A percentile compares a stretch with the other conserved stretches of the same genome.
phyloP scores from a whole-genome alignment of 768 basidiomycete species.

The Suillus luteus region DNA sequence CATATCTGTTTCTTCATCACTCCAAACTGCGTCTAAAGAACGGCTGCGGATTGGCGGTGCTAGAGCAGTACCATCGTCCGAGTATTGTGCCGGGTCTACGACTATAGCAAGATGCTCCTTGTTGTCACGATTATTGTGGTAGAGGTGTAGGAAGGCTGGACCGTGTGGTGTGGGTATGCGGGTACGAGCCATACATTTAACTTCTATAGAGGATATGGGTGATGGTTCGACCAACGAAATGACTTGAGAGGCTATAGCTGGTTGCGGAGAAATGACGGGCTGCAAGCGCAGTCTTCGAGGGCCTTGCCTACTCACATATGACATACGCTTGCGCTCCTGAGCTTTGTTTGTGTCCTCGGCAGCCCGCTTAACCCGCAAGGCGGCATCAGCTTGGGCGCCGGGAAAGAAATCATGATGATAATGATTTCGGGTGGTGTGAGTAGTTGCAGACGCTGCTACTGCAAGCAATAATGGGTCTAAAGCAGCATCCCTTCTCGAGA shows the following conservation, averaged over 20 bases:
- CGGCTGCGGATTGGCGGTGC: constrained; percentile 74
- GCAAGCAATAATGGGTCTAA: constrained; percentile 82
- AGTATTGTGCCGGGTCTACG: constrained; percentile 85
- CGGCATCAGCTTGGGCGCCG: constrained; percentile 41
- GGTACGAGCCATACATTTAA: constrained; percentile 95
- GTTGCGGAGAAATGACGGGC: constrained; percentile 22
- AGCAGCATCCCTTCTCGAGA: constrained; percentile 67
- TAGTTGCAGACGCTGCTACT: constrained; percentile 71
- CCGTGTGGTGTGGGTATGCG: constrained; percentile 97
- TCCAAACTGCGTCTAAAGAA: constrained; percentile 84
- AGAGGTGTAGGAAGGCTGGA: constrained; percentile 88
- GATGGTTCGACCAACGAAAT: constrained; percentile 8
- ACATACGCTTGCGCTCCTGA: constrained; percentile 47
- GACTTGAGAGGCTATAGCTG: constrained; percentile 13
- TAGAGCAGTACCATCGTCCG: constrained; percentile 38
- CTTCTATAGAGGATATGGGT: constrained; percentile 43
- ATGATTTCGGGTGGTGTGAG: constrained; percentile 83
- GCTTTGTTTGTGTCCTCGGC: constrained; percentile 41
- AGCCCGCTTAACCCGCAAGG: constrained; percentile 54
- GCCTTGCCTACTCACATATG: constrained; percentile 75
- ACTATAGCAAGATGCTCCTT: constrained; percentile 98
- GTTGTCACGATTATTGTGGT: constrained; percentile 87
- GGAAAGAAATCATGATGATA: constrained; percentile 76
- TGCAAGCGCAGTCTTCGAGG: constrained; percentile 65
- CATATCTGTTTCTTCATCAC: constrained; percentile 83